Conservation (phyloP, 306 rosid genomes). For the Lathyrus tuberosus region DNA sequence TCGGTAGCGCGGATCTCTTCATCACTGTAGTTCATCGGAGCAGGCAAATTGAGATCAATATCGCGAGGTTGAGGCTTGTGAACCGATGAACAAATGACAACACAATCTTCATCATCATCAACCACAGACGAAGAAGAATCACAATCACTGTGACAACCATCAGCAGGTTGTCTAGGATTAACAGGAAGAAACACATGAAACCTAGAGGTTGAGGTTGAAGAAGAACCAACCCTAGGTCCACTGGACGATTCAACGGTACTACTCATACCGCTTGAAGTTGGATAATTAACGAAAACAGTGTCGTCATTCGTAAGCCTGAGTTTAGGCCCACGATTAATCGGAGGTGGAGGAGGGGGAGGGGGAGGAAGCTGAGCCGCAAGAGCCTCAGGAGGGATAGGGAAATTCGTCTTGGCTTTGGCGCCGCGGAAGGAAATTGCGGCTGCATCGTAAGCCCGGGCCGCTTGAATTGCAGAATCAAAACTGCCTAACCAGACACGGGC, state of each 20-base stretch:
- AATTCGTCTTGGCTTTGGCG: too few species aligned
- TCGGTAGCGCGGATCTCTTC: constrained; percentile 61
- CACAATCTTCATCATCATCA: constrained; percentile 56
- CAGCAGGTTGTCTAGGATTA: constrained; percentile 42
- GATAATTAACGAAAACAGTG: constrained; percentile 56
- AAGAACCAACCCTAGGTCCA: constrained; percentile 53
- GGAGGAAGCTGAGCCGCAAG: too few species aligned
- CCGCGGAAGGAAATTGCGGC: too few species aligned
- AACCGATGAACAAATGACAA: constrained; percentile 44
- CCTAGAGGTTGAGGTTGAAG: constrained; percentile 8
- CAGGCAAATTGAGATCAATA: constrained; percentile 82
- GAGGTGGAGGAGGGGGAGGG: too few species aligned
- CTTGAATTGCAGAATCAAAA: constrained; percentile 79
- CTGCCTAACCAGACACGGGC: constrained; percentile 94
- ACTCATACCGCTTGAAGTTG: constrained; percentile 84
- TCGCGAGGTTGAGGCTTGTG: constrained; percentile 47
- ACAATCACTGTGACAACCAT: constrained; percentile 52
- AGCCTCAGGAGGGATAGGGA: too few species aligned
- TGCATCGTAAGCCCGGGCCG: too few species aligned
- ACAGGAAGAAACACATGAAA: constrained; percentile 4
- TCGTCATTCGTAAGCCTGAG: neutral
- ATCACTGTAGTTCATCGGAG: constrained; percentile 44
- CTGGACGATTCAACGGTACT: constrained; percentile 93
- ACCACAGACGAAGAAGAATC: constrained; percentile 37
- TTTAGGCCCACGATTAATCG: neutral